Evolutionary conservation across 2,329 filamentous ascomycete species (phyloP).

Genomic region (Epichloe elymi): DNA sequence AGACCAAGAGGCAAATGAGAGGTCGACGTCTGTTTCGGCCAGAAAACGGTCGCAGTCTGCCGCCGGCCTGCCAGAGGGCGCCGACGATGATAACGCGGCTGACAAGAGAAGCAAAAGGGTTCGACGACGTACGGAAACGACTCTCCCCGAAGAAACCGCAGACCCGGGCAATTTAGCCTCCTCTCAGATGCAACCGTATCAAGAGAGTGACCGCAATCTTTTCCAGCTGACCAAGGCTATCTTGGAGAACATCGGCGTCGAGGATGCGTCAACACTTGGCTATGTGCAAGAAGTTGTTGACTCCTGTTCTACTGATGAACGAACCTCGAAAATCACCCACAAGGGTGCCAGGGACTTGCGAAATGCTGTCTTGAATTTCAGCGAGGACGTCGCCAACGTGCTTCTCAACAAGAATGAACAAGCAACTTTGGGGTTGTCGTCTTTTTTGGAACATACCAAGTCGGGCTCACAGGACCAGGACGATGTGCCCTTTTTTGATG

Average conservation of each 20-base stretch:
- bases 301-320: constrained; percentile 36
- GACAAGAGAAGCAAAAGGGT: constrained; percentile 55
- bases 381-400: constrained; percentile 39
- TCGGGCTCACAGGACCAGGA: constrained; percentile 36
- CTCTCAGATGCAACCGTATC: constrained; percentile 41
- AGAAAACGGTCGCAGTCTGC: constrained; percentile 51
- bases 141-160: constrained; percentile 35
- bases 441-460: constrained; percentile 55
- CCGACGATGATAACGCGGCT: constrained; percentile 42
- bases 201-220: constrained; percentile 41
- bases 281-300: constrained; percentile 38
- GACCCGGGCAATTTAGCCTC: constrained; percentile 40
- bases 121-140: constrained; percentile 38
- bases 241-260: constrained; percentile 40
- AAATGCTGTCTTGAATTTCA: constrained; percentile 34
- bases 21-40: constrained; percentile 27
- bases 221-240: constrained; percentile 43
- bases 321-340: constrained; percentile 33
- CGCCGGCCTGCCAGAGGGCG: constrained; percentile 42
- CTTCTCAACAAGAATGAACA: constrained; percentile 40
- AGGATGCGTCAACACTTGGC: constrained; percentile 32
- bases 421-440: constrained; percentile 40
- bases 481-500: constrained; percentile 36
- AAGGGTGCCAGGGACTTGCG: constrained; percentile 36
- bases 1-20: constrained; percentile 19